Percentiles rank a stretch among this genome's conserved stretches.
phyloP scores from a whole-genome alignment of 495 filamentous ascomycete species.

The Aspergillus nidulans region DNA sequence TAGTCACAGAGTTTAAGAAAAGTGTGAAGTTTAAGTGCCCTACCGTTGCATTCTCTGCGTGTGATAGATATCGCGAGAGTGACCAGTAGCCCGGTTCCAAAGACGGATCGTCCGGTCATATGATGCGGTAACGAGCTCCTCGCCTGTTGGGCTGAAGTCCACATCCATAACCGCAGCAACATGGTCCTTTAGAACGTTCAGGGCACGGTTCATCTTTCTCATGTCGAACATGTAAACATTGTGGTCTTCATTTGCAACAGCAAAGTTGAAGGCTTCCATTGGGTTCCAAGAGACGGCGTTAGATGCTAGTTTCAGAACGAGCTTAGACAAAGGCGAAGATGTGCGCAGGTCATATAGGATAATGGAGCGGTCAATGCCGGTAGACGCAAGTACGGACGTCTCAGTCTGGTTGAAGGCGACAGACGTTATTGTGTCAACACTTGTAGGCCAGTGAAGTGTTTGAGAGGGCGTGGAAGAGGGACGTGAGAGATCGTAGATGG shows the following conservation, averaged over 20 bases:
- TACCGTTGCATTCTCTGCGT: conserved; percentile 92
- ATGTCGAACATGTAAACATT: conserved; percentile 84
- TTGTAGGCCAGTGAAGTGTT: conserved; percentile 79
- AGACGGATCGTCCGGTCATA: conserved; percentile 81
- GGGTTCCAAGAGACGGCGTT: conserved; percentile 93
- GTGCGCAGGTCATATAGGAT: conserved; percentile 90
- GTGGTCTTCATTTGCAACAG: conserved; percentile 74
- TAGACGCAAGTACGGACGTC: conserved; percentile 81
- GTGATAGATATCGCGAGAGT: conserved; percentile 91
- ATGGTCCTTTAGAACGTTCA: conserved; percentile 94
- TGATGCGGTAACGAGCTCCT: conserved; percentile 85
- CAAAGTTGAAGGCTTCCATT: conserved; percentile 92
- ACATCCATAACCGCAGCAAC: conserved; percentile 97
- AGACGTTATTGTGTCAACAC: conserved; percentile 85
- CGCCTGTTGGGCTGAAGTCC: conserved; percentile 89
- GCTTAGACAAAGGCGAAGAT: conserved; percentile 71
- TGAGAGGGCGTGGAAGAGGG: conserved; percentile 69
- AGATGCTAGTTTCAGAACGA: conserved; percentile 71
- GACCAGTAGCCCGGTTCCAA: conserved; percentile 74
- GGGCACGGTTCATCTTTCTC: conserved; percentile 73
- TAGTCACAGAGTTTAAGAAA: neutral
- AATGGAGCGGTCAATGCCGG: conserved; percentile 77
- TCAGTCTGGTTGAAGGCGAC: conserved; percentile 91
- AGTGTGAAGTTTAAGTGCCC: conserved; percentile 6
- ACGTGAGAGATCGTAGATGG: conserved; percentile 79